Percentiles rank a stretch among this genome's conserved stretches.
These are phyloP conservation scores for Cercospora sp. DNA, from an alignment of 2,329 filamentous ascomycete species.

Conservation along the genomic window DNA sequence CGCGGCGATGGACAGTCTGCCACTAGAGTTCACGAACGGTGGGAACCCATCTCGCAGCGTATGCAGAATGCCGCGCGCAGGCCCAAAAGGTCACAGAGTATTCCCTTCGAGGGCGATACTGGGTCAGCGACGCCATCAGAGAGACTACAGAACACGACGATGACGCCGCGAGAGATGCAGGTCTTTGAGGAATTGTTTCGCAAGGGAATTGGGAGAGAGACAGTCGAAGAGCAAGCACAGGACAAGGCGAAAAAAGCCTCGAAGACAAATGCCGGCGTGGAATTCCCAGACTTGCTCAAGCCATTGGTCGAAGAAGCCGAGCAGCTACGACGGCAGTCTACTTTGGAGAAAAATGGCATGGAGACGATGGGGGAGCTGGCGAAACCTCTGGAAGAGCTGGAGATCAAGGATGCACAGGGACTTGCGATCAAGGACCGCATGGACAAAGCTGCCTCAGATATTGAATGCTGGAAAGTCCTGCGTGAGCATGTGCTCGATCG, in stretches of 20 bases:
- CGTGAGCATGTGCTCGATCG: conserved; percentile 64
- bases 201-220: conserved; percentile 12
- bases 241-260: neutral
- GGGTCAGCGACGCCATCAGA: conserved; percentile 14
- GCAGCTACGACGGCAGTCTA: conserved; percentile 11
- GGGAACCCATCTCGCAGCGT: neutral
- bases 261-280: conserved; percentile 1
- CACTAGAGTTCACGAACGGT: neutral
- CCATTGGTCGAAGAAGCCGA: conserved; percentile 27
- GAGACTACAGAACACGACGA: conserved; percentile 23
- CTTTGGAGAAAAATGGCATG: neutral
- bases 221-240: conserved; percentile 1
- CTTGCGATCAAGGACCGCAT: conserved; percentile 57
- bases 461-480: conserved; percentile 66
- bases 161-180: conserved; percentile 26
- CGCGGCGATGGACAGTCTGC: neutral
- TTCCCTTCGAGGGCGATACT: conserved; percentile 24
- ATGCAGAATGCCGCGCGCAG: neutral
- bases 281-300: conserved; percentile 26
- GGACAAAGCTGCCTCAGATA: conserved; percentile 58
- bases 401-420: conserved; percentile 18
- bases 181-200: conserved; percentile 26
- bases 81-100: conserved; percentile 1
- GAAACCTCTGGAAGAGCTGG: neutral
- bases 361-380: neutral